phyloP scores from a whole-genome alignment of 176 grass and related monocot species.

The Oryza brachyantha region DNA sequence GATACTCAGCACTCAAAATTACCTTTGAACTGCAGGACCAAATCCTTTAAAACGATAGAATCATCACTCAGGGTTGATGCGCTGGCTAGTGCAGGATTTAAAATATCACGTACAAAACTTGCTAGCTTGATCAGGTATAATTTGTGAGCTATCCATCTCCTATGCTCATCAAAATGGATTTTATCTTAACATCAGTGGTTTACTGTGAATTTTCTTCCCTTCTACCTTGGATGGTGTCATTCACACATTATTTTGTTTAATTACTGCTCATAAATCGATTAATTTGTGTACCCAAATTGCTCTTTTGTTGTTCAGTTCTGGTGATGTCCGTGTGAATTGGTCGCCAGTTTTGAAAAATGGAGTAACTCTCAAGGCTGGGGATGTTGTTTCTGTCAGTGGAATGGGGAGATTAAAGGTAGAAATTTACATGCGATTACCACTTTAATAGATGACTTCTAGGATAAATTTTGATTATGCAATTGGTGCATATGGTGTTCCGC shows the following conservation, averaged over 20 bases:
- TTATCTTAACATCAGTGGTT: constrained; percentile 21
- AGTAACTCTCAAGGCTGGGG: constrained; percentile 68
- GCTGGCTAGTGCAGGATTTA: constrained; percentile 89
- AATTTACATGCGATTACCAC: background rate
- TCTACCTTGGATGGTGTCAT: background rate
- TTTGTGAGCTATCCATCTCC: background rate
- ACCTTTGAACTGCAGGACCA: constrained; percentile 58
- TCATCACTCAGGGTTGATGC: constrained; percentile 90
- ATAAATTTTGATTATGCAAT: constrained; percentile 3
- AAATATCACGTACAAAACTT: constrained; percentile 92
- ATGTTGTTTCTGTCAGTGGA: constrained; percentile 86
- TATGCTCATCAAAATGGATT: background rate
- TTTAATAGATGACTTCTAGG: background rate
- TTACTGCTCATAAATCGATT: background rate
- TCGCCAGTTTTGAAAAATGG: constrained; percentile 79
- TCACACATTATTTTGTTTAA: background rate
- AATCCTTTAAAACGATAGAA: constrained; percentile 85
- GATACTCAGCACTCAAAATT: constrained; percentile 8
- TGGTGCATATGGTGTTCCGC: background rate
- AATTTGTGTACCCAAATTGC: background rate
- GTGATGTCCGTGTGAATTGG: constrained; percentile 93
- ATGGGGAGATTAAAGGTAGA: constrained; percentile 87
- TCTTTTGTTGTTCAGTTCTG: constrained; percentile 53
- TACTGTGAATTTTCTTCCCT: background rate
- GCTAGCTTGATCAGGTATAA: constrained; percentile 78